These are phyloP conservation scores for Bonia amplexicaulis DNA, from an alignment of 176 grass and related monocot species.

Conservation along the genomic window DNA sequence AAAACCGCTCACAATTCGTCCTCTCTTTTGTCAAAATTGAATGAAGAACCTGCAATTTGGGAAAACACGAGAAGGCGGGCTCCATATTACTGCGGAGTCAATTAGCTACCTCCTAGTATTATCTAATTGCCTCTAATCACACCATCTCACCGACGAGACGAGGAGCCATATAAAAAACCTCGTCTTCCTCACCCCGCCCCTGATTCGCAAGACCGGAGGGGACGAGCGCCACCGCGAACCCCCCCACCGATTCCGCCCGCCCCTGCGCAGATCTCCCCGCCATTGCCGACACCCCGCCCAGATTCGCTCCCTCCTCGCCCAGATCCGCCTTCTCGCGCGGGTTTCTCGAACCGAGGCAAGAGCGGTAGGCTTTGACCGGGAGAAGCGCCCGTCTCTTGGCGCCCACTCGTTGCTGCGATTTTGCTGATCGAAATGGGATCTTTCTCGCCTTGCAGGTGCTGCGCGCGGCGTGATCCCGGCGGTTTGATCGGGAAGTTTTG, in stretches of 20 bases:
- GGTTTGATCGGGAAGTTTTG: slow-evolving; percentile 16
- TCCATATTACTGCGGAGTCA: slow-evolving; percentile 1
- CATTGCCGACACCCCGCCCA: slow-evolving; percentile 15
- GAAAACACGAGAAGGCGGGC: too few relatives aligned
- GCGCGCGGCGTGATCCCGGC: neutral
- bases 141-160: slow-evolving; percentile 37
- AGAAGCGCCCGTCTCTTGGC: neutral
- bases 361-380: slow-evolving; percentile 15
- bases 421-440: slow-evolving; percentile 36
- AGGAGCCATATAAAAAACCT: slow-evolving; percentile 36
- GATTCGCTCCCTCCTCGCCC: slow-evolving; percentile 22
- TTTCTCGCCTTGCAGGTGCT: slow-evolving; percentile 36
- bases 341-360: neutral
- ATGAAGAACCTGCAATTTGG: too few relatives aligned
- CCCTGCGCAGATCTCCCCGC: slow-evolving; percentile 33
- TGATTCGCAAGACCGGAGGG: slow-evolving; percentile 34
- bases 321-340: slow-evolving; percentile 24
- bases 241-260: slow-evolving; percentile 23
- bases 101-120: neutral
- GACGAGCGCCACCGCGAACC: slow-evolving; percentile 24
- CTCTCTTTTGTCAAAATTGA: neutral
- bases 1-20: neutral
- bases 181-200: slow-evolving; percentile 19
- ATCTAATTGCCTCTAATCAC: neutral
- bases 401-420: neutral